Evolutionary conservation across 352 stramenopile genomes (phyloP).

Genomic region (Pythium chondricola): DNA sequence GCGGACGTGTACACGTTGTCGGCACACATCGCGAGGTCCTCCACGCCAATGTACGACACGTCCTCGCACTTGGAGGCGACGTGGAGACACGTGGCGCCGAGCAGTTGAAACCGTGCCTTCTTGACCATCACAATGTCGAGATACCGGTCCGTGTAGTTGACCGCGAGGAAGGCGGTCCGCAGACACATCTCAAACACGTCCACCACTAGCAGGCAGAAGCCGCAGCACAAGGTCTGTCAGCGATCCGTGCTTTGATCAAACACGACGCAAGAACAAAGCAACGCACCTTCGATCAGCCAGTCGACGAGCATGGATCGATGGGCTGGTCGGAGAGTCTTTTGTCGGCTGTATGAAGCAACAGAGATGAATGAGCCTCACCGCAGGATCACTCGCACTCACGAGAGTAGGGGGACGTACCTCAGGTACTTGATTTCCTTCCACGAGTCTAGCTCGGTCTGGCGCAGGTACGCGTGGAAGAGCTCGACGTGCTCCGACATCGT

Average conservation of each 20-base stretch:
- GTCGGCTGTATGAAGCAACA: conserved; percentile 32
- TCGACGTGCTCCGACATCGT: conserved; percentile 67
- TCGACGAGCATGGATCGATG: conserved; percentile 90
- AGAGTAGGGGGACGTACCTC: conserved; percentile 32
- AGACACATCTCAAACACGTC: conserved; percentile 92
- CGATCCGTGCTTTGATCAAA: too few species aligned
- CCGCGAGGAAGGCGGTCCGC: conserved; percentile 83
- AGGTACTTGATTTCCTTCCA: conserved; percentile 87
- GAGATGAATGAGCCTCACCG: neutral
- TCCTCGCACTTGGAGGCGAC: conserved; percentile 90
- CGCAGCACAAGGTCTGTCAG: neutral
- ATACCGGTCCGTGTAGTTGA: conserved; percentile 89
- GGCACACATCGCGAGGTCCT: conserved; percentile 88
- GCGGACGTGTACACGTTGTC: conserved; percentile 88
- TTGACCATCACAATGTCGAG: conserved; percentile 86
- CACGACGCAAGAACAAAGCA: neutral
- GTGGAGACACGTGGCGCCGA: conserved; percentile 87
- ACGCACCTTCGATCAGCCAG: conserved; percentile 86
- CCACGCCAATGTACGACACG: conserved; percentile 89
- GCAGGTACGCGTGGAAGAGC: conserved; percentile 74
- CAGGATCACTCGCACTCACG: neutral
- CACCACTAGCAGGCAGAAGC: conserved; percentile 52
- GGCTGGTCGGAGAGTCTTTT: conserved; percentile 75
- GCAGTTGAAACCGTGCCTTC: conserved; percentile 84
- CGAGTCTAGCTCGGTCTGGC: conserved; percentile 69